phyloP scores from a whole-genome alignment of 1,284 basidiomycete species.

The Marasmius fiardii region DNA sequence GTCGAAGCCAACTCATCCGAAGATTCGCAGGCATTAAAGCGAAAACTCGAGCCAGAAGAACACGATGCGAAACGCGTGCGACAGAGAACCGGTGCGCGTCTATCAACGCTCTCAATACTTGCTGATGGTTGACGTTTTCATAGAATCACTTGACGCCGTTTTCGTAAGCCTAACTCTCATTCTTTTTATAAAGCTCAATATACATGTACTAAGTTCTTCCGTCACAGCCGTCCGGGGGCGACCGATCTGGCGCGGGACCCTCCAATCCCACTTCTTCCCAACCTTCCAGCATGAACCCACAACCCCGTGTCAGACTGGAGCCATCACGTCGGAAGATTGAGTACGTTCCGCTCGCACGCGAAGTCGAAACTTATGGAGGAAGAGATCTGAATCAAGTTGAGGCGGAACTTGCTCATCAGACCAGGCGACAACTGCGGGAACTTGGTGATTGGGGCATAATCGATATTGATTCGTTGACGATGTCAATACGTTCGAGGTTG shows the following conservation, averaged over 20 bases:
- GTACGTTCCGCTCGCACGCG: slow-evolving; percentile 82
- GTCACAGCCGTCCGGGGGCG: slow-evolving; percentile 24
- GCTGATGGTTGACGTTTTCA: slow-evolving; percentile 5
- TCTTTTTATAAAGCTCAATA: not conserved
- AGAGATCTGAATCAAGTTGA: slow-evolving; percentile 78
- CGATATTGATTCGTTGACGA: slow-evolving; percentile 85
- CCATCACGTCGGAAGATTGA: slow-evolving; percentile 80
- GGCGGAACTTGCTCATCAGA: slow-evolving; percentile 50
- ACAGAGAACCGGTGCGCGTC: slow-evolving; percentile 60
- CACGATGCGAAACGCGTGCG: slow-evolving; percentile 62
- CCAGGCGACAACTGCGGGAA: slow-evolving; percentile 58
- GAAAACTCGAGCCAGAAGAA: slow-evolving; percentile 68
- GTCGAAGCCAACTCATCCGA: slow-evolving; percentile 36
- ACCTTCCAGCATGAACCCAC: slow-evolving; percentile 21
- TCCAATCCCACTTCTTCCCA: slow-evolving; percentile 16
- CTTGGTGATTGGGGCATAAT: slow-evolving; percentile 83
- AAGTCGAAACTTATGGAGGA: slow-evolving; percentile 80
- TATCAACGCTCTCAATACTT: slow-evolving; percentile 9
- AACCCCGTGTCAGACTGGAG: slow-evolving; percentile 37
- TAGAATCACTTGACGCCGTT: slow-evolving; percentile 14
- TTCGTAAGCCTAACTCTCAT: slow-evolving; percentile 11
- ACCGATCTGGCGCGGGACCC: slow-evolving; percentile 13
- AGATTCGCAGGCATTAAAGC: slow-evolving; percentile 59
- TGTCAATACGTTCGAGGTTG: slow-evolving; percentile 87
- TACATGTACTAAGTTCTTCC: slow-evolving; percentile 14